Evolutionary conservation across 176 grass and related monocot genomes (phyloP).

Genomic region (Saccharum officinarum): DNA sequence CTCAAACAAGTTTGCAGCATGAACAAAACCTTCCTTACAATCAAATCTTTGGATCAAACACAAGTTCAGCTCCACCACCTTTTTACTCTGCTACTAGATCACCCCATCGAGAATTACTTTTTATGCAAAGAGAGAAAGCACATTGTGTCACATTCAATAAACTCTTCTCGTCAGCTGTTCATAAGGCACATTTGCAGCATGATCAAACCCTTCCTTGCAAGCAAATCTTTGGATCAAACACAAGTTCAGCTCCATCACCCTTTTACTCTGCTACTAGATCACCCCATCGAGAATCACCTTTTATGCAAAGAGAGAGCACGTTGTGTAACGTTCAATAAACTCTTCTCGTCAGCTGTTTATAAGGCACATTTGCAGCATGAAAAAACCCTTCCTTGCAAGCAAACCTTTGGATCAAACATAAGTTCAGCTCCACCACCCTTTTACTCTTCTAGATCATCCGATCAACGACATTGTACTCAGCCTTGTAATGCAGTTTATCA

Average conservation of each 20-base stretch:
- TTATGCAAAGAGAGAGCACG: slow-evolving; percentile 39
- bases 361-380: slow-evolving; percentile 23
- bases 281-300: slow-evolving; percentile 9
- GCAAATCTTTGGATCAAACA: slow-evolving; percentile 43
- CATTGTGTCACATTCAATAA: slow-evolving; percentile 32
- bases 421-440: slow-evolving; percentile 50
- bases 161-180: slow-evolving; percentile 39
- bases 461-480: slow-evolving; percentile 36
- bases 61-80: slow-evolving; percentile 49
- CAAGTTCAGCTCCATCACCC: slow-evolving; percentile 46
- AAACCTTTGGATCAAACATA: slow-evolving; percentile 43
- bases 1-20: slow-evolving; percentile 1
- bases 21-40: slow-evolving; percentile 37
- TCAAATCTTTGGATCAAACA: slow-evolving; percentile 42
- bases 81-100: slow-evolving; percentile 47
- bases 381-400: slow-evolving; percentile 35
- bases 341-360: slow-evolving; percentile 39
- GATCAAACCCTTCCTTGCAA: slow-evolving; percentile 35
- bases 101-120: slow-evolving; percentile 9
- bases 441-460: slow-evolving; percentile 40
- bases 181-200: slow-evolving; percentile 33
- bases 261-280: slow-evolving; percentile 46
- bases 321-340: slow-evolving; percentile 32
- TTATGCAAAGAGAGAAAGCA: slow-evolving; percentile 41
- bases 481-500: slow-evolving; percentile 26